phyloP scores from a whole-genome alignment of 176 grass and related monocot genomes.

The Oryza glumipatula region DNA sequence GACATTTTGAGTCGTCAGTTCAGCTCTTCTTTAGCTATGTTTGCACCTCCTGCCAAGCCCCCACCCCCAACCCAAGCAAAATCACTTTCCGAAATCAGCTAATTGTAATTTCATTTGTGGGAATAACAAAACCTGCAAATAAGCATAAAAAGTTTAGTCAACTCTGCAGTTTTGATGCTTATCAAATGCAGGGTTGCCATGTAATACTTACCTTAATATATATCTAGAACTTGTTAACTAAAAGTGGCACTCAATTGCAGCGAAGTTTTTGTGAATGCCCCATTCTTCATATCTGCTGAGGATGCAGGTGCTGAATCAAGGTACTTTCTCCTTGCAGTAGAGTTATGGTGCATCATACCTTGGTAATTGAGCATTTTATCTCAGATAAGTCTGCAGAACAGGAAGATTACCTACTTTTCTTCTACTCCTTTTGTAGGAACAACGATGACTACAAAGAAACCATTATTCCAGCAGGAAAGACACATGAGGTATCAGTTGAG shows the following conservation, averaged over 20 bases:
- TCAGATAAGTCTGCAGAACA: not conserved
- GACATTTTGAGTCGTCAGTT: not conserved
- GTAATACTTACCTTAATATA: conserved; percentile 16
- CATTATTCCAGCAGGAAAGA: conserved; percentile 89
- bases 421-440: conserved; percentile 57
- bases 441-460: conserved; percentile 82
- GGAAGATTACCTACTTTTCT: conserved; percentile 26
- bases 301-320: conserved; percentile 81
- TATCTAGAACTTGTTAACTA: not conserved
- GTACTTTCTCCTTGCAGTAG: conserved; percentile 43
- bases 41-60: not conserved
- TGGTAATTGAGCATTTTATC: conserved; percentile 21
- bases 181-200: not conserved
- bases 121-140: not conserved
- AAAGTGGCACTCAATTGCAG: conserved; percentile 50
- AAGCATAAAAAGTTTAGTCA: not conserved
- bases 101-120: not conserved
- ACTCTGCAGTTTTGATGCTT: conserved; percentile 5
- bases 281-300: conserved; percentile 96
- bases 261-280: conserved; percentile 90
- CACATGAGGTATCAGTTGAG: conserved; percentile 72
- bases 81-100: not conserved
- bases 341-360: conserved; percentile 1
- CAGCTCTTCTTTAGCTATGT: not conserved
- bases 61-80: too few species aligned